These are phyloP conservation scores for Colletotrichum scovillei DNA, from an alignment of 2,329 filamentous ascomycete genomes.

Conservation along the genomic window DNA sequence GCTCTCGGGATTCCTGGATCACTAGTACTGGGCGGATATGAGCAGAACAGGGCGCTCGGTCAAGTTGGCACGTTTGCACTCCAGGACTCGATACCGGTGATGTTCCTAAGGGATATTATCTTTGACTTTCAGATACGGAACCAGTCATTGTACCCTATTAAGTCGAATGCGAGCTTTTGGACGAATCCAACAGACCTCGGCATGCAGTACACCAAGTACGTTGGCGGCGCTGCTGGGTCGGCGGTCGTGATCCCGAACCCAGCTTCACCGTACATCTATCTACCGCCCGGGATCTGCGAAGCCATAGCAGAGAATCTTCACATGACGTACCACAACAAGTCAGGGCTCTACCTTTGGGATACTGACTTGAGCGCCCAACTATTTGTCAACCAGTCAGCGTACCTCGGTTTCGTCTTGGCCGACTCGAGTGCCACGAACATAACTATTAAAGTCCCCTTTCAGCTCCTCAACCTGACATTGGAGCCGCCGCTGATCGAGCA, in stretches of 20 bases:
- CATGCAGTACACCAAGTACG: background rate
- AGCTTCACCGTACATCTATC: constrained; percentile 49
- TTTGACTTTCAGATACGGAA: constrained; percentile 39
- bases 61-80: constrained; percentile 39
- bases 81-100: constrained; percentile 25
- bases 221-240: constrained; percentile 29
- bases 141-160: constrained; percentile 33
- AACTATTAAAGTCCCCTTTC: constrained; percentile 56
- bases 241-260: constrained; percentile 38
- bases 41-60: constrained; percentile 44
- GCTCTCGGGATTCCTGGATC: constrained; percentile 42
- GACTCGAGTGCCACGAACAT: constrained; percentile 45
- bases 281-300: constrained; percentile 52
- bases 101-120: constrained; percentile 36
- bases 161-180: constrained; percentile 17
- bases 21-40: constrained; percentile 48
- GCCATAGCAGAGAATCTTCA: constrained; percentile 50
- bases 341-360: constrained; percentile 55
- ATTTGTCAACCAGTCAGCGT: constrained; percentile 54
- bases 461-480: constrained; percentile 53
- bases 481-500: constrained; percentile 46
- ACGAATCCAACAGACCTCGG: constrained; percentile 4
- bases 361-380: constrained; percentile 42
- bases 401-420: constrained; percentile 52
- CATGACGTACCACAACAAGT: constrained; percentile 46